Percentiles rank a stretch among this genome's conserved stretches.
Evolutionary conservation across 2,329 filamentous ascomycete genomes (phyloP).

Genomic region (Fusarium dimerum): DNA sequence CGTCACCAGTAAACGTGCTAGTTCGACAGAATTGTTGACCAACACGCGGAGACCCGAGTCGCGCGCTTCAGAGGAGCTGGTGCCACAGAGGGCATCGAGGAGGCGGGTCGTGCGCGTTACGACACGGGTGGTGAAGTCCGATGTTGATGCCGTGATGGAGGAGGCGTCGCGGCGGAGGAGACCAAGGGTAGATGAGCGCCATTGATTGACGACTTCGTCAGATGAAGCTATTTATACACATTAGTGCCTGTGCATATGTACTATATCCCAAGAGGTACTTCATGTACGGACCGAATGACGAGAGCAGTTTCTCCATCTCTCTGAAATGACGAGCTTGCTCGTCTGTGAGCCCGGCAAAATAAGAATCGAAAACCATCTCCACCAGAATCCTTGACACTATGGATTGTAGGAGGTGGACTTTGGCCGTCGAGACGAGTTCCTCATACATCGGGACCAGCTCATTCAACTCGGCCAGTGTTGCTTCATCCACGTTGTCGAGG

Average conservation of each 20-base stretch:
- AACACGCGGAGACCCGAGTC: slow-evolving; percentile 56
- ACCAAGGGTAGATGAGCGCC: slow-evolving; percentile 65
- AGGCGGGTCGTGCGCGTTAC: slow-evolving; percentile 50
- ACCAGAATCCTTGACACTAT: slow-evolving; percentile 61
- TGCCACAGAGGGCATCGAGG: slow-evolving; percentile 50
- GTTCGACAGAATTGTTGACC: slow-evolving; percentile 53
- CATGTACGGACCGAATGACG: slow-evolving; percentile 26
- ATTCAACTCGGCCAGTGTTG: slow-evolving; percentile 44
- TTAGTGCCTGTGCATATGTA: slow-evolving; percentile 2
- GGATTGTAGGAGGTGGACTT: slow-evolving; percentile 64
- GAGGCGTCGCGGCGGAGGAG: slow-evolving; percentile 56
- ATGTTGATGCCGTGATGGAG: slow-evolving; percentile 48
- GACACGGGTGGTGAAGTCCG: slow-evolving; percentile 43
- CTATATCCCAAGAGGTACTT: background rate
- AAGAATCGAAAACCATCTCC: slow-evolving; percentile 60
- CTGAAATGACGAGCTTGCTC: slow-evolving; percentile 54
- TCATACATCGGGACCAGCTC: slow-evolving; percentile 60
- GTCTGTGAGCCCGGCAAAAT: slow-evolving; percentile 62
- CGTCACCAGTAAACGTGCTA: slow-evolving; percentile 56
- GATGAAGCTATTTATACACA: slow-evolving; percentile 38
- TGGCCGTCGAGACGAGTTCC: slow-evolving; percentile 53
- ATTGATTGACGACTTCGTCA: slow-evolving; percentile 60
- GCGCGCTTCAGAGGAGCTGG: slow-evolving; percentile 42
- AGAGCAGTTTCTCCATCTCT: slow-evolving; percentile 44
- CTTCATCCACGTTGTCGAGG: slow-evolving; percentile 42